These are phyloP conservation scores for Periconia sp. DNA, from an alignment of 2,329 filamentous ascomycete genomes.

Conservation along the genomic window DNA sequence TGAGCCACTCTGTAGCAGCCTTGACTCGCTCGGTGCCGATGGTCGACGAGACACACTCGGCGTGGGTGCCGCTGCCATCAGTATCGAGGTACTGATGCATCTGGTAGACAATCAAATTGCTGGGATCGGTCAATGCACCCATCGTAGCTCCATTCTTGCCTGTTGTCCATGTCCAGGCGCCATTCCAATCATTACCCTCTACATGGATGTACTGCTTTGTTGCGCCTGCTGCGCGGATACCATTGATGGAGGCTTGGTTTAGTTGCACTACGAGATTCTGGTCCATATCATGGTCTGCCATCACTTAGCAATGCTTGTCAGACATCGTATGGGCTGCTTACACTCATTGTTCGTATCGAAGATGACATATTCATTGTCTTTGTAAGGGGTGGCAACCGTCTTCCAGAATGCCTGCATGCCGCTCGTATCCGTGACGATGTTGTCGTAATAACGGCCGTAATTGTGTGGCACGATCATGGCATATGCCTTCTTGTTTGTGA, in stretches of 20 bases:
- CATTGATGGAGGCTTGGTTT: conserved; percentile 55
- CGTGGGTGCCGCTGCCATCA: conserved; percentile 60
- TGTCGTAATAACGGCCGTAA: conserved; percentile 55
- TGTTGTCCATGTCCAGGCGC: conserved; percentile 57
- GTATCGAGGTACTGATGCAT: conserved; percentile 68
- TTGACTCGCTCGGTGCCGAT: conserved; percentile 59
- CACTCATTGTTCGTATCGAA: conserved; percentile 57
- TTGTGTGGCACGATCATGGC: conserved; percentile 59
- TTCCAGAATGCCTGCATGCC: conserved; percentile 53
- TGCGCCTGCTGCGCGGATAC: conserved; percentile 51
- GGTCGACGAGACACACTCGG: conserved; percentile 59
- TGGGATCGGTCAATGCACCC: conserved; percentile 56
- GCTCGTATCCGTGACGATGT: conserved; percentile 49
- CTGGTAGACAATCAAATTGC: conserved; percentile 63
- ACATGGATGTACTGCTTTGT: conserved; percentile 62
- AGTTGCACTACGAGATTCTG: conserved; percentile 50
- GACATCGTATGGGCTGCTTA: neutral
- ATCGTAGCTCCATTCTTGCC: conserved; percentile 54
- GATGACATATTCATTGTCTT: conserved; percentile 49
- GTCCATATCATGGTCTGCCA: conserved; percentile 48
- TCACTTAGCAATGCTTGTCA: neutral
- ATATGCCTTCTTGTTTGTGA: conserved; percentile 53
- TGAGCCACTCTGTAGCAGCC: conserved; percentile 60
- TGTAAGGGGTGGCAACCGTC: conserved; percentile 47
- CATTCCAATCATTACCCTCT: conserved; percentile 60